A percentile compares a stretch with the other conserved stretches of the same genome.
Evolutionary conservation across 306 rosid species (phyloP).

Genomic region (Citrullus amarus): DNA sequence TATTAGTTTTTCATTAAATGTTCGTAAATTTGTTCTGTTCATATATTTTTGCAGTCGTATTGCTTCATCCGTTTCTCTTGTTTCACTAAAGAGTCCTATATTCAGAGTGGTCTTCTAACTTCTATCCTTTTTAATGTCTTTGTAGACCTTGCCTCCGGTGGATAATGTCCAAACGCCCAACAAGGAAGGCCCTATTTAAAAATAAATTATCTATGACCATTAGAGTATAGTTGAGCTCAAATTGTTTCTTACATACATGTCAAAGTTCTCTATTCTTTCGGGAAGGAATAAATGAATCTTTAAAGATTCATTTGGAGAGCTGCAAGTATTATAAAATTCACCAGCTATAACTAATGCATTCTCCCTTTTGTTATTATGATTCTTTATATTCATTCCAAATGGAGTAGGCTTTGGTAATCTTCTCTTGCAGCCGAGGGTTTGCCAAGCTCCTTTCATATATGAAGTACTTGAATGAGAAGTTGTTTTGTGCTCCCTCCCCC

Average conservation of each 20-base stretch:
- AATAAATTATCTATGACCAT: not conserved
- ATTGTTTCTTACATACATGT: not conserved
- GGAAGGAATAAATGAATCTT: not conserved
- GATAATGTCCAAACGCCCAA: not conserved
- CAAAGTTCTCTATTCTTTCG: not conserved
- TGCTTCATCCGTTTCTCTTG: not conserved
- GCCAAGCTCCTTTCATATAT: not conserved
- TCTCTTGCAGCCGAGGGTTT: not conserved
- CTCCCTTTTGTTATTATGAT: not conserved
- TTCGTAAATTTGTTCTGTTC: not conserved
- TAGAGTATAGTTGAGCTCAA: not conserved
- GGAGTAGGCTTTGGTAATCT: not conserved
- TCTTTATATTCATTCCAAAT: not conserved
- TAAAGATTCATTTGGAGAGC: not conserved
- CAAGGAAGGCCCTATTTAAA: not conserved
- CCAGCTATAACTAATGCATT: not conserved
- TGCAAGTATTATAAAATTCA: not conserved
- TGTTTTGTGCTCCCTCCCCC: not conserved
- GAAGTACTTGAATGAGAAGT: not conserved
- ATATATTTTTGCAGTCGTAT: not conserved
- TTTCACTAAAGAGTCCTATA: not conserved
- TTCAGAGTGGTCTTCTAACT: conserved; percentile 1
- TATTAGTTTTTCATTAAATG: not conserved
- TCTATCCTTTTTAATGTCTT: not conserved
- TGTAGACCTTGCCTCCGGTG: conserved; percentile 11